phyloP scores from a whole-genome alignment of 768 basidiomycete species.

The Pisolithus tinctorius region DNA sequence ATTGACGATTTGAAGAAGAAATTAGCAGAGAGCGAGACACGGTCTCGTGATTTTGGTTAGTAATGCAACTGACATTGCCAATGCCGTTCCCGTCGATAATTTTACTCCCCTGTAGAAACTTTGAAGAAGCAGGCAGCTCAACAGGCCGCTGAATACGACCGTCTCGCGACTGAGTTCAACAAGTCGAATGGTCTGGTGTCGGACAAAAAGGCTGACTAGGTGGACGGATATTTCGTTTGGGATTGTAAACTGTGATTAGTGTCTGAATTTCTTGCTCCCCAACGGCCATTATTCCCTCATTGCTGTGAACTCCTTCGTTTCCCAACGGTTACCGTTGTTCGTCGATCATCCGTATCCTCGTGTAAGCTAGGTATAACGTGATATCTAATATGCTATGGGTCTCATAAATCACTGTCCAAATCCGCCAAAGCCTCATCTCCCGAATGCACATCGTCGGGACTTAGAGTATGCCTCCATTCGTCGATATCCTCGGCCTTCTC shows the following conservation, averaged over 20 bases:
- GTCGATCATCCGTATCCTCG: neutral
- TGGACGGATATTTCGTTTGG: neutral
- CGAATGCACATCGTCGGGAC: neutral
- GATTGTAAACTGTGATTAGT: neutral
- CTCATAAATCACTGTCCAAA: slow-evolving; percentile 27
- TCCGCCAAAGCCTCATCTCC: slow-evolving; percentile 32
- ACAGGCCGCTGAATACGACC: slow-evolving; percentile 75
- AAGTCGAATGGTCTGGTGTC: slow-evolving; percentile 53
- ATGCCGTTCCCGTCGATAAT: neutral
- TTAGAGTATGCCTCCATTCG: neutral
- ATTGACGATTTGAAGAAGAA: slow-evolving; percentile 66
- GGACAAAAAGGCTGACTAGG: slow-evolving; percentile 62
- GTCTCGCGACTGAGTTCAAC: slow-evolving; percentile 74
- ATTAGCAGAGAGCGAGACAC: slow-evolving; percentile 48
- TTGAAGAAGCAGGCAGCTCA: slow-evolving; percentile 78
- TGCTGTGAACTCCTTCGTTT: neutral
- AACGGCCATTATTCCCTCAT: neutral
- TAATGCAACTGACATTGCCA: slow-evolving; percentile 1
- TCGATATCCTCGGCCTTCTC: slow-evolving; percentile 4
- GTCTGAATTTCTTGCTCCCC: neutral
- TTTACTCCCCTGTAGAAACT: slow-evolving; percentile 40
- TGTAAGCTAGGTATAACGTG: neutral
- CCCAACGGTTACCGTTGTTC: neutral
- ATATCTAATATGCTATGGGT: slow-evolving; percentile 7
- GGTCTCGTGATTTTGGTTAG: slow-evolving; percentile 62